phyloP scores from a whole-genome alignment of 2,329 filamentous ascomycete genomes.

The Arthrinium puccinioides region DNA sequence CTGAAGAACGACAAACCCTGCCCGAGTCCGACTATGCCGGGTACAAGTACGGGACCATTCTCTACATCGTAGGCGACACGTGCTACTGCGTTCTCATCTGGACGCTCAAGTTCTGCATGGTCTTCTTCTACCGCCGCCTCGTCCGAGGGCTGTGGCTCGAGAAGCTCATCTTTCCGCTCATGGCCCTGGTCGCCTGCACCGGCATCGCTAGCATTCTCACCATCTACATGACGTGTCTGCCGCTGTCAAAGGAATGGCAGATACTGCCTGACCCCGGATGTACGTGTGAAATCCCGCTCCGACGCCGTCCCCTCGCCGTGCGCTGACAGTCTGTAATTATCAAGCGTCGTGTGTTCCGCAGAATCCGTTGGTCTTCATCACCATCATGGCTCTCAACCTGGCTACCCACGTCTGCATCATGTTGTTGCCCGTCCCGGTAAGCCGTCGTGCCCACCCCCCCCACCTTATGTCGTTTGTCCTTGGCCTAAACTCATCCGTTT shows the following conservation, averaged over 20 bases:
- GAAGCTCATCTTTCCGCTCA: conserved; percentile 26
- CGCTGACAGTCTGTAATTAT: background rate
- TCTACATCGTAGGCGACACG: conserved; percentile 26
- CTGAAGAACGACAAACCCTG: conserved; percentile 23
- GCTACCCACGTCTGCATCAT: conserved; percentile 7
- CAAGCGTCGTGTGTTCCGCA: conserved; percentile 7
- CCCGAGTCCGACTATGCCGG: conserved; percentile 15
- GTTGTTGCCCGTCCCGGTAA: conserved; percentile 6
- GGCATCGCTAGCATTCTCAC: conserved; percentile 19
- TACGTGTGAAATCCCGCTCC: conserved; percentile 11
- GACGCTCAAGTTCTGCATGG: conserved; percentile 32
- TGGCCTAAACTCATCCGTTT: background rate
- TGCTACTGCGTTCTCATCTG: conserved; percentile 29
- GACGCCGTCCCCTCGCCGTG: background rate
- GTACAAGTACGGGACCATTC: conserved; percentile 25
- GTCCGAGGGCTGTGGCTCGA: conserved; percentile 26
- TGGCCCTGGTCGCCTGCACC: conserved; percentile 20
- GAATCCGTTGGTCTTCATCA: conserved; percentile 5
- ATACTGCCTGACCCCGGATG: conserved; percentile 28
- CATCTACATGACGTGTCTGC: conserved; percentile 20
- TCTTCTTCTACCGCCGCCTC: conserved; percentile 30
- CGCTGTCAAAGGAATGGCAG: conserved; percentile 26
- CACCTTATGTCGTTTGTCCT: background rate
- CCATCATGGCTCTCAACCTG: conserved; percentile 6
- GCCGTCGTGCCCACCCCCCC: background rate